Evolutionary conservation across 352 stramenopile species (phyloP).

Genomic region (Pythium brachiatum): DNA sequence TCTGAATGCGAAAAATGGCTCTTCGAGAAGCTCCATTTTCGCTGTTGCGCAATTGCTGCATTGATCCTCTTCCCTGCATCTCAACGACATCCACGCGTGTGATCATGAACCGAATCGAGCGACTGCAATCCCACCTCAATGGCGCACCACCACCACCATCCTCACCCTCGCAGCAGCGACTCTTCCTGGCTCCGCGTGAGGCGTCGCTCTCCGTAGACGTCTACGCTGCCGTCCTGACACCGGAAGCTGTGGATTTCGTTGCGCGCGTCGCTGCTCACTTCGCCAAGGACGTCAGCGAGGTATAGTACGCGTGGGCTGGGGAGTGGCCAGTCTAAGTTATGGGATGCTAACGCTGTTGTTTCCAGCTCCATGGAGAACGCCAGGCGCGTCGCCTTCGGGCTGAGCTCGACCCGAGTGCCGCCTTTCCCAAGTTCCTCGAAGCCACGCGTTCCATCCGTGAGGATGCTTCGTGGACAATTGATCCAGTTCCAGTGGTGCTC

Average conservation of each 20-base stretch:
- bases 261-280: constrained; percentile 79
- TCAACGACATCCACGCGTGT: not conserved
- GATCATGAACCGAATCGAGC: constrained; percentile 27
- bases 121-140: constrained; percentile 19
- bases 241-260: constrained; percentile 86
- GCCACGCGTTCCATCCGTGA: constrained; percentile 67
- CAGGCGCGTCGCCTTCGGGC: constrained; percentile 37
- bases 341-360: not conserved
- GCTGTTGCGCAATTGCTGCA: constrained; percentile 12
- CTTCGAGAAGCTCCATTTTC: not conserved
- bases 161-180: not conserved
- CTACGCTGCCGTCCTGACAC: constrained; percentile 77
- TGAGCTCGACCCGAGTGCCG: constrained; percentile 64
- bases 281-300: constrained; percentile 44
- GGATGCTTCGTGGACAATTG: constrained; percentile 55
- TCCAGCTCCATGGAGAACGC: constrained; percentile 58
- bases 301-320: too few species aligned
- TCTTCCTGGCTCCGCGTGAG: constrained; percentile 25
- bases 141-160: not conserved
- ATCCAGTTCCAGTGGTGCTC: constrained; percentile 62
- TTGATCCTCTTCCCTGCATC: not conserved
- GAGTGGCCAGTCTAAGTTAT: not conserved
- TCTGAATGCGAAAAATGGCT: constrained; percentile 8
- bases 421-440: constrained; percentile 81
- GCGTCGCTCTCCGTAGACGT: constrained; percentile 18